Conservation (phyloP, 441 rosid genomes). For the Brassica balearica region DNA sequence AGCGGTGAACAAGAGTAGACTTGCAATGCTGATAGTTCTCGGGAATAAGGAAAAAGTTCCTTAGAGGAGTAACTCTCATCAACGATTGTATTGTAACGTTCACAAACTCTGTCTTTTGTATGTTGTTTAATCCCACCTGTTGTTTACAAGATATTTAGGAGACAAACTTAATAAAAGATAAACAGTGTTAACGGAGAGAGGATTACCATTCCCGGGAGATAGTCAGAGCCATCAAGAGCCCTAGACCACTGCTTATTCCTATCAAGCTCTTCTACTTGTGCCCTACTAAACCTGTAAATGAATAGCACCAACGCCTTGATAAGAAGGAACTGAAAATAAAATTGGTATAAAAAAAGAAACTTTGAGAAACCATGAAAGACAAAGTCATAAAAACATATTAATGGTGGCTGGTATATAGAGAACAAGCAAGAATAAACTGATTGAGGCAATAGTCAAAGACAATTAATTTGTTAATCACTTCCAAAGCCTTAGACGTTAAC, state of each 20-base stretch:
- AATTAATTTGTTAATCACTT: not conserved
- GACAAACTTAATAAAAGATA: not conserved
- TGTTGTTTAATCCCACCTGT: constrained; percentile 97
- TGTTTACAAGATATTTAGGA: constrained; percentile 27
- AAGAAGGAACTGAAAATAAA: constrained; percentile 21
- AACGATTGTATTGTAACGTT: constrained; percentile 95
- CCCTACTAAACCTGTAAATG: constrained; percentile 71
- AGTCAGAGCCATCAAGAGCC: constrained; percentile 98
- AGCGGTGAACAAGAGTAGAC: constrained; percentile 94
- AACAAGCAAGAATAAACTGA: not conserved
- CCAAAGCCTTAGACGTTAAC: constrained; percentile 17
- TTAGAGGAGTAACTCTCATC: constrained; percentile 93
- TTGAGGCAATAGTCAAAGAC: not conserved
- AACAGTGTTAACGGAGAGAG: constrained; percentile 1
- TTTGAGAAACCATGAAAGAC: not conserved
- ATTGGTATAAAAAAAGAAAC: not conserved
- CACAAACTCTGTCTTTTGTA: constrained; percentile 95
- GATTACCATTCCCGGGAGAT: constrained; percentile 94
- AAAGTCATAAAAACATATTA: not conserved
- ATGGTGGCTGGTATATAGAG: not conserved
- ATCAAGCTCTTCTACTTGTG: constrained; percentile 87
- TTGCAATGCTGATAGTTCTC: constrained; percentile 82
- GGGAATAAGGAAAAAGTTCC: constrained; percentile 94
- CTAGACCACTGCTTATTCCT: constrained; percentile 90
- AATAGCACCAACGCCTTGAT: constrained; percentile 36